Conservation (phyloP, 2,329 filamentous ascomycete species). For the Cladobotryum protrusum region DNA sequence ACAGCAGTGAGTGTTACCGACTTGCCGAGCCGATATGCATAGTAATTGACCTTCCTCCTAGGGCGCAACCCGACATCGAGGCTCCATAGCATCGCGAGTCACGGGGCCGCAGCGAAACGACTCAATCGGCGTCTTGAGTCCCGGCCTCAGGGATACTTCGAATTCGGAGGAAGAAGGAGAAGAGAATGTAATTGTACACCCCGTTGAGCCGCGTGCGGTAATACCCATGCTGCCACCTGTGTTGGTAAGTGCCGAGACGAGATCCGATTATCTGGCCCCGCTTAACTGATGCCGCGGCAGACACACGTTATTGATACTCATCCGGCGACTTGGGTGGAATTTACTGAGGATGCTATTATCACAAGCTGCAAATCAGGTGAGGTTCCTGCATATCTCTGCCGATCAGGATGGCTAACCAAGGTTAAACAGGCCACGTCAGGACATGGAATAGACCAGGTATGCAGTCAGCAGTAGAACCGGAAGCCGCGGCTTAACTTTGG, state of each 20-base stretch:
- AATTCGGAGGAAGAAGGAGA: slow-evolving; percentile 52
- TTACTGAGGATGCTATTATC: slow-evolving; percentile 87
- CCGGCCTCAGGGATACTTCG: slow-evolving; percentile 65
- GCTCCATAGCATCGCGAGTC: slow-evolving; percentile 47
- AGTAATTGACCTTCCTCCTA: background rate
- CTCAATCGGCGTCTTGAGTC: slow-evolving; percentile 52
- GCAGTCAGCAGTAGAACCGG: background rate
- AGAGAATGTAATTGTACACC: slow-evolving; percentile 61
- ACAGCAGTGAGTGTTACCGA: slow-evolving; percentile 49
- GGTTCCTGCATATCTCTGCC: slow-evolving; percentile 25
- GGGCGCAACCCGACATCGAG: slow-evolving; percentile 35
- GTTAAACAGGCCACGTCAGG: slow-evolving; percentile 59
- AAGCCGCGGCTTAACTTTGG: background rate
- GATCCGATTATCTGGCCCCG: background rate
- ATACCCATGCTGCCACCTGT: slow-evolving; percentile 88
- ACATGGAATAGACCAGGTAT: slow-evolving; percentile 61
- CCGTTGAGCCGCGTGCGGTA: slow-evolving; percentile 75
- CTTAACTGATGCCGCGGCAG: slow-evolving; percentile 29
- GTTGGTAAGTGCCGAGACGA: slow-evolving; percentile 52
- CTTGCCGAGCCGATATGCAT: too few relatives aligned
- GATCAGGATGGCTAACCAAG: slow-evolving; percentile 14
- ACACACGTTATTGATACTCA: slow-evolving; percentile 81
- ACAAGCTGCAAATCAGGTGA: slow-evolving; percentile 86
- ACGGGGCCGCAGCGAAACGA: slow-evolving; percentile 49
- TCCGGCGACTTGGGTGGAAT: slow-evolving; percentile 84